Evolutionary conservation across 1,284 basidiomycete genomes (phyloP), one percentile per base, ranked within the genome.

Genomic region (Xerocomus amazonicus): DNA sequence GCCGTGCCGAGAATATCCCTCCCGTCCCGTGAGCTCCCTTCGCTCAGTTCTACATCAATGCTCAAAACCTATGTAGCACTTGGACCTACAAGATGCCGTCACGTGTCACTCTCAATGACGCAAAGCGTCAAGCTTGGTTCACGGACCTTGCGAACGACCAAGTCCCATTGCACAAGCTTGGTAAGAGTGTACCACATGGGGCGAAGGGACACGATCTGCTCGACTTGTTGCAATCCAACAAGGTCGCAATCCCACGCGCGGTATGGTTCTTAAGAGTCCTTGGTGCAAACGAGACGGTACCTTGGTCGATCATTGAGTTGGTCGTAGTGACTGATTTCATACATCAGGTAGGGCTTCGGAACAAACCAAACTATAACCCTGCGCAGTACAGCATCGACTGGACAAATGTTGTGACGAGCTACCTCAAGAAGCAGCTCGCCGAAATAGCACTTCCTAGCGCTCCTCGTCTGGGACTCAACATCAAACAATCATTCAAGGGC

Each of bases 231-330:
- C 88, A 93, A 59, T 74, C 77, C 0, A 82, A 91, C 35, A 80
- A 86, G 42, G 92, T 99, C 29, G 86, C 90, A 1, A 81, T 95
- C 37, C 79, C 86, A 1, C 77, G 97, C 26, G 97, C 97, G 0
- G 79, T 97, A 3, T 99, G 97, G 97, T 94, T 97, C 66, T 80
- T 98, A 28, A 81, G 94, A 12, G 90, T 95, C 1, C 83, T 96
- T 47, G 97, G 96, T n/a, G 91, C 90, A 1, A 94, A 93, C 59
- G 96, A 99, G 68, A 93, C 93, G 36, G 88, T 92, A 61, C 16
- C 45, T 42, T 26, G 10, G n/a, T 26, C 16, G 14, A 38, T 35
- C 9, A 29, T 35, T 27, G 13, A 4, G 14, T 14, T 6, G 9
- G 28, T 34, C 38, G 23, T 28, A 5, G 2, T 3, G 27, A 8